Evolutionary conservation across 179 eudicot species (phyloP).

Genomic region (Beta lomatogona): DNA sequence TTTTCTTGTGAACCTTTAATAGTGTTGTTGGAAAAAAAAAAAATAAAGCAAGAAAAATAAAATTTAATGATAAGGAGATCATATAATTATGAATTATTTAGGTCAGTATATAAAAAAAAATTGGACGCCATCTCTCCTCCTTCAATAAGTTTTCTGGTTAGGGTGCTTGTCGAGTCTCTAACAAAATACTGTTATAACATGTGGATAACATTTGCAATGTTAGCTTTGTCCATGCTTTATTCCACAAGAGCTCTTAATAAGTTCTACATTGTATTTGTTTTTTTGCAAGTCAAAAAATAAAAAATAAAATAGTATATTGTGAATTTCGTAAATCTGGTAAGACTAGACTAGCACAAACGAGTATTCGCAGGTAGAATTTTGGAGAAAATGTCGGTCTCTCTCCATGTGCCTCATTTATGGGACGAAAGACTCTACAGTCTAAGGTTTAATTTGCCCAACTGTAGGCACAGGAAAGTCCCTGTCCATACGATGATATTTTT

Average conservation of each 20-base stretch:
- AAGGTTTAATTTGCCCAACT: not conserved
- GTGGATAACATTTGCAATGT: not conserved
- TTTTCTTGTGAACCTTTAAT: no score
- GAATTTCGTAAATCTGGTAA: not conserved
- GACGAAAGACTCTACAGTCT: not conserved
- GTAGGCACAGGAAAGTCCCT: not conserved
- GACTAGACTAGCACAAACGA: not conserved
- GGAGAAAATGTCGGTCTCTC: not conserved
- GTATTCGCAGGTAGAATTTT: not conserved
- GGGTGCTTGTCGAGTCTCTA: no score
- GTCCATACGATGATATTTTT: not conserved
- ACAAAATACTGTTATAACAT: no score
- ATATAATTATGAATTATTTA: no score
- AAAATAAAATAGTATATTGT: not conserved
- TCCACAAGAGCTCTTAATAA: not conserved
- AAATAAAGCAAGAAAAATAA: no score
- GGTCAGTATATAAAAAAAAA: no score
- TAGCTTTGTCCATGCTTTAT: not conserved
- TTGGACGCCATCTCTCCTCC: no score
- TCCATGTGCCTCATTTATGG: slow-evolving; percentile 5
- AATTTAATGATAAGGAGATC: no score
- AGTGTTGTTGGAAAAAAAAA: no score
- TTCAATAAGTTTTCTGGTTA: no score
- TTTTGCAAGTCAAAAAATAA: not conserved
- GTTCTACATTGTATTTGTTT: not conserved